These are phyloP conservation scores for Cylindrodendrum hubeiense DNA, from an alignment of 2,329 filamentous ascomycete genomes.

Conservation along the genomic window DNA sequence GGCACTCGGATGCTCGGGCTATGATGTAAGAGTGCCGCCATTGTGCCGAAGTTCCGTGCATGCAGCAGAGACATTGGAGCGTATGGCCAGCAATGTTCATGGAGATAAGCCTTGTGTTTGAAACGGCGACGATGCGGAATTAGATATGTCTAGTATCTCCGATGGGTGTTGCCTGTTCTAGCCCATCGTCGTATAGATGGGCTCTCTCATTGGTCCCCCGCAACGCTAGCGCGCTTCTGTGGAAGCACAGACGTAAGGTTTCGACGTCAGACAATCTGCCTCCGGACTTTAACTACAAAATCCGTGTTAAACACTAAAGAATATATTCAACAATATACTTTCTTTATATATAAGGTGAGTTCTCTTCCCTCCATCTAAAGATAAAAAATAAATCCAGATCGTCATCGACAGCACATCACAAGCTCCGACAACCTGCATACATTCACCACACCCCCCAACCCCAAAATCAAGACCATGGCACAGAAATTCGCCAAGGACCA, in stretches of 20 bases:
- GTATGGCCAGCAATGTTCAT: not conserved
- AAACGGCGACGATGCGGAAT: slow-evolving; percentile 18
- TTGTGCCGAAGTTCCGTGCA: not conserved
- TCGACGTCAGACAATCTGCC: not conserved
- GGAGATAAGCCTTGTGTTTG: not conserved
- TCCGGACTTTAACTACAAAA: slow-evolving; percentile 17
- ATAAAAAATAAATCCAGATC: not conserved
- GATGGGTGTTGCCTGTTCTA: slow-evolving; percentile 15
- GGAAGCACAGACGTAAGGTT: slow-evolving; percentile 7
- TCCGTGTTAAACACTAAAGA: slow-evolving; percentile 17
- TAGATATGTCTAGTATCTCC: slow-evolving; percentile 21
- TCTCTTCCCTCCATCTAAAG: not conserved
- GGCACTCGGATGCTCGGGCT: not conserved
- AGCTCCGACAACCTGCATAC: not conserved
- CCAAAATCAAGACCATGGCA: slow-evolving; percentile 31
- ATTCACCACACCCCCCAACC: not conserved
- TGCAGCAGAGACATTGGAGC: not conserved
- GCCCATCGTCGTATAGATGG: slow-evolving; percentile 24
- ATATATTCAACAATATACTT: not conserved
- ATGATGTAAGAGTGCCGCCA: not conserved
- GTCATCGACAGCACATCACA: not conserved
- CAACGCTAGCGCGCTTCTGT: not conserved
- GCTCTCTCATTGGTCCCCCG: slow-evolving; percentile 5
- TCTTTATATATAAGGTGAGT: slow-evolving; percentile 1
- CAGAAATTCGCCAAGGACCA: slow-evolving; percentile 50